Percentiles rank a stretch among this genome's conserved stretches.
phyloP scores from a whole-genome alignment of 2,329 filamentous ascomycete genomes.

The Fusarium napiforme region DNA sequence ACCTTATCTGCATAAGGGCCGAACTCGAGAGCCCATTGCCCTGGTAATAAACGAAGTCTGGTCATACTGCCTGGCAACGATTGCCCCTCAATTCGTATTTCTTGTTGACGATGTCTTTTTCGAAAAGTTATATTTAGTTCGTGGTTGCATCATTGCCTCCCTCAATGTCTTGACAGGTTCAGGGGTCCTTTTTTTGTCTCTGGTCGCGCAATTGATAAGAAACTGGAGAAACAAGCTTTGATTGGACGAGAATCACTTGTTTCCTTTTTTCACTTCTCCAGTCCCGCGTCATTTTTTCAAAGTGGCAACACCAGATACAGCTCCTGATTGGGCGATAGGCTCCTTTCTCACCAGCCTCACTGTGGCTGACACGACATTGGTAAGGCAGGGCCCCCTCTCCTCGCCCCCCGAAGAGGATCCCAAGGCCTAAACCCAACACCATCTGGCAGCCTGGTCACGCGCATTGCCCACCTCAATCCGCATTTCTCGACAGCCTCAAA shows the following conservation, averaged over 20 bases:
- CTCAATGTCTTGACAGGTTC: slow-evolving; percentile 10
- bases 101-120: not conserved
- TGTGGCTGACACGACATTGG: slow-evolving; percentile 38
- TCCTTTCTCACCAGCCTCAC: slow-evolving; percentile 37
- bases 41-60: not conserved
- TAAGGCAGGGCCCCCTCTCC: slow-evolving; percentile 35
- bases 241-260: slow-evolving; percentile 20
- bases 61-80: not conserved
- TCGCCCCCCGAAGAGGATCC: slow-evolving; percentile 29
- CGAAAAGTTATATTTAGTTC: not conserved
- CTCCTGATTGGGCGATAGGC: slow-evolving; percentile 31
- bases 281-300: slow-evolving; percentile 33
- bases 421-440: slow-evolving; percentile 46
- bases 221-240: slow-evolving; percentile 31
- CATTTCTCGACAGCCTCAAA: slow-evolving; percentile 49
- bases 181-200: slow-evolving; percentile 15
- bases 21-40: not conserved
- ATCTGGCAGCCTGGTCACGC: slow-evolving; percentile 51
- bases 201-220: slow-evolving; percentile 23
- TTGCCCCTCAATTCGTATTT: not conserved
- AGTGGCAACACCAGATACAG: slow-evolving; percentile 27
- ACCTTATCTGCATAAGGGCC: not conserved
- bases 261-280: slow-evolving; percentile 35
- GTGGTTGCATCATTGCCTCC: slow-evolving; percentile 17
- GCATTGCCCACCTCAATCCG: slow-evolving; percentile 51